Evolutionary conservation across 345 rosid species (phyloP).

Genomic region (Barbarea vulgaris): DNA sequence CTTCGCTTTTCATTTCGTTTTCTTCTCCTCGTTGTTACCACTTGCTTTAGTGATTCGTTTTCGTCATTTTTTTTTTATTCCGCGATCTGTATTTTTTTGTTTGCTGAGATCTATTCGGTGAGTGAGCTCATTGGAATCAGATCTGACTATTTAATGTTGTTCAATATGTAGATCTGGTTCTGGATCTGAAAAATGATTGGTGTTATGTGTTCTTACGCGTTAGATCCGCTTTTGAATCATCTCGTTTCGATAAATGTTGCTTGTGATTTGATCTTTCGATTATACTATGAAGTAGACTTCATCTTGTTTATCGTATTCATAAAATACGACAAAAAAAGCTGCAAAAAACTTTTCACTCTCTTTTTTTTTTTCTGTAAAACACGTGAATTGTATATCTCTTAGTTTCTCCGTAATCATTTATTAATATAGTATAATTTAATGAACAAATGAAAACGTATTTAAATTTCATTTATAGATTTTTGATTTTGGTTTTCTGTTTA

Average conservation of each 20-base stretch:
- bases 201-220: slow-evolving; percentile 15
- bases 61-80: not conserved
- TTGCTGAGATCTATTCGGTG: slow-evolving; percentile 29
- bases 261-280: slow-evolving; percentile 26
- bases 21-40: not conserved
- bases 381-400: slow-evolving; percentile 15
- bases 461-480: slow-evolving; percentile 7
- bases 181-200: slow-evolving; percentile 32
- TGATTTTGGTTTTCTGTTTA: not conserved
- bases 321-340: slow-evolving; percentile 23
- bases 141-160: slow-evolving; percentile 29
- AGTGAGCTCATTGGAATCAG: slow-evolving; percentile 16
- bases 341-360: not conserved
- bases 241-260: not conserved
- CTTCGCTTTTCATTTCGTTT: not conserved
- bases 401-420: not conserved
- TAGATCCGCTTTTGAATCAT: slow-evolving; percentile 28
- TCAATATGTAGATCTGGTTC: slow-evolving; percentile 35
- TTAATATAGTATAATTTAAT: not conserved
- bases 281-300: slow-evolving; percentile 15
- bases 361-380: not conserved
- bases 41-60: not conserved
- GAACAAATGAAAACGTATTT: not conserved
- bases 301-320: slow-evolving; percentile 19
- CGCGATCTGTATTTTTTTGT: slow-evolving; percentile 5